phyloP scores from a whole-genome alignment of 768 basidiomycete species.

The Tylopilus intermedius region DNA sequence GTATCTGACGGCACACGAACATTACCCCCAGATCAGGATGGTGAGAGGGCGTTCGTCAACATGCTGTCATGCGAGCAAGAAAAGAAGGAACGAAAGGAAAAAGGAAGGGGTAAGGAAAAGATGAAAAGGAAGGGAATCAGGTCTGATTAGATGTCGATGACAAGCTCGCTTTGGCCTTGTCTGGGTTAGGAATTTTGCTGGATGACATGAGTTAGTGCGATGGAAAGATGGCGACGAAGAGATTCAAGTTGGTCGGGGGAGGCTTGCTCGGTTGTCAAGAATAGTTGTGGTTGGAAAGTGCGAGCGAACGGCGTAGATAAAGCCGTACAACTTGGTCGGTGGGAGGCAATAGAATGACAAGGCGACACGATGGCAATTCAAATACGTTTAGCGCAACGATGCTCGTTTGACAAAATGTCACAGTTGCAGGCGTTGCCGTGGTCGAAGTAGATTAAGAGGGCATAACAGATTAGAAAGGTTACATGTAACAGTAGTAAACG shows the following conservation, averaged over 20 bases:
- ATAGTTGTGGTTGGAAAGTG: constrained; percentile 1
- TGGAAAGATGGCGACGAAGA: constrained; percentile 1
- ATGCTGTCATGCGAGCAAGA: not conserved
- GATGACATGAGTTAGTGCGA: constrained; percentile 28
- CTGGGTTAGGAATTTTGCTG: constrained; percentile 29
- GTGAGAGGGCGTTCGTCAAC: constrained; percentile 5
- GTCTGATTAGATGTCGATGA: not conserved
- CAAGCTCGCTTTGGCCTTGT: constrained; percentile 32
- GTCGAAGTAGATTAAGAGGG: constrained; percentile 1
- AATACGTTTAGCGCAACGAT: not conserved
- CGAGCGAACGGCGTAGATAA: constrained; percentile 2
- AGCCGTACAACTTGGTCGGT: not conserved
- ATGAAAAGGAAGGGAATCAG: not conserved
- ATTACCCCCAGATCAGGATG: not conserved
- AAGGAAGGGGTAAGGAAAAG: not conserved
- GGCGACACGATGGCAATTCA: constrained; percentile 2
- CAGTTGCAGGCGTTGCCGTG: not conserved
- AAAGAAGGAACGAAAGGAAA: not conserved
- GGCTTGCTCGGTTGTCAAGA: not conserved
- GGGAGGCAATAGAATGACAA: constrained; percentile 18
- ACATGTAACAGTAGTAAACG: constrained; percentile 2
- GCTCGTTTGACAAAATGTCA: constrained; percentile 1
- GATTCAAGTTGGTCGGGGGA: not conserved
- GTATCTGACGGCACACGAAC: constrained; percentile 33
- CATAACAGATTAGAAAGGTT: constrained; percentile 7